Evolutionary conservation across 371 early-diverging fungal species (phyloP).

Genomic region (Conidiobolus incongruus): DNA sequence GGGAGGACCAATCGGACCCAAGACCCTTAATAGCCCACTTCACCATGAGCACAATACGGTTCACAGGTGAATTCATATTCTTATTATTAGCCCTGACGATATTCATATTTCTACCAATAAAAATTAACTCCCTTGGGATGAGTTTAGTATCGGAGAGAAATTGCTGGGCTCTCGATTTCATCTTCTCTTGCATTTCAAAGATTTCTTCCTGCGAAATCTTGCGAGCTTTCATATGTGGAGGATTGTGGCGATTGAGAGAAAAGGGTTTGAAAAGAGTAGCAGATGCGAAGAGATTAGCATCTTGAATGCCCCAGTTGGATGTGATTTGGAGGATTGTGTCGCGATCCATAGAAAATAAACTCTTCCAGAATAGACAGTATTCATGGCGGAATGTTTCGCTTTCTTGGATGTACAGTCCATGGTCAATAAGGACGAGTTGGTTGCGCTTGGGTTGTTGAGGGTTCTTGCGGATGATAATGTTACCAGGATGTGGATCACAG

Average conservation of each 20-base stretch:
- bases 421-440: conserved; percentile 65
- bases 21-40: conserved; percentile 48
- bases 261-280: conserved; percentile 62
- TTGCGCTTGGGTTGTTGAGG: conserved; percentile 23
- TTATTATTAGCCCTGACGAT: conserved; percentile 72
- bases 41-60: conserved; percentile 73
- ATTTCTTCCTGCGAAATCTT: conserved; percentile 19
- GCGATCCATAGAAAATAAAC: conserved; percentile 41
- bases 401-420: conserved; percentile 72
- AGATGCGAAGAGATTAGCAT: conserved; percentile 58
- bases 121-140: conserved; percentile 72
- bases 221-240: conserved; percentile 3
- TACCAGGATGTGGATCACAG: conserved; percentile 78
- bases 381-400: conserved; percentile 45
- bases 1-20: conserved; percentile 9
- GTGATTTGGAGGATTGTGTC: conserved; percentile 32
- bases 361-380: conserved; percentile 70
- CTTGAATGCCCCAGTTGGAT: conserved; percentile 60
- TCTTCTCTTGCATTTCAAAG: conserved; percentile 41
- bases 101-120: conserved; percentile 76
- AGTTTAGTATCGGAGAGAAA: conserved; percentile 44
- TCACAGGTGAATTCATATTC: conserved; percentile 60
- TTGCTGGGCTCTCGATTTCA: conserved; percentile 42
- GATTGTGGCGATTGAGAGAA: conserved; percentile 16
- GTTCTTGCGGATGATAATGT: conserved; percentile 52